Percentiles rank a stretch among this genome's conserved stretches.
phyloP scores from a whole-genome alignment of 371 early-diverging fungal species.

The Apophysomyces trapeziformis region DNA sequence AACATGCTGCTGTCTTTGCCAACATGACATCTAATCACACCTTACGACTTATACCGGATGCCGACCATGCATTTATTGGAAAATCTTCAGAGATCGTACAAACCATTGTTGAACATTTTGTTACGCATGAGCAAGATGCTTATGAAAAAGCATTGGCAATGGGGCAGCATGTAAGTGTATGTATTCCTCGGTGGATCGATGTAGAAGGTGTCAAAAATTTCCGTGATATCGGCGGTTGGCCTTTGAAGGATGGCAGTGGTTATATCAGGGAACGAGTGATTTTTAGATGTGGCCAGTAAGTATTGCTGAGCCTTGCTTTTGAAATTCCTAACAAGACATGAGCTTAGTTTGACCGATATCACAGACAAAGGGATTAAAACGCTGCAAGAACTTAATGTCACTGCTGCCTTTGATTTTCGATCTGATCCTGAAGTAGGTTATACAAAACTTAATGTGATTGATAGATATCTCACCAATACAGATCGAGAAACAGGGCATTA shows the following conservation, averaged over 20 bases:
- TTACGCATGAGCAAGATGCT: slow-evolving; percentile 45
- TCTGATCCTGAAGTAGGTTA: slow-evolving; percentile 45
- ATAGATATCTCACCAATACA: neutral
- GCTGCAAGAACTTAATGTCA: slow-evolving; percentile 52
- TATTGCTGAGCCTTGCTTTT: neutral
- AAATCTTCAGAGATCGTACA: slow-evolving; percentile 50
- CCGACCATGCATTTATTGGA: slow-evolving; percentile 61
- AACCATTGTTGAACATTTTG: slow-evolving; percentile 44
- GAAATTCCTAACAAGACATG: neutral
- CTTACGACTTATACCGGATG: slow-evolving; percentile 54
- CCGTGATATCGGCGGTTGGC: slow-evolving; percentile 61
- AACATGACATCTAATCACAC: slow-evolving; percentile 58
- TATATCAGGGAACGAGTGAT: slow-evolving; percentile 48
- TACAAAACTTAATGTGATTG: neutral
- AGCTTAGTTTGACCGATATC: slow-evolving; percentile 28
- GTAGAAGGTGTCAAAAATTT: slow-evolving; percentile 65
- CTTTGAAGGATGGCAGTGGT: slow-evolving; percentile 41
- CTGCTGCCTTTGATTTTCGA: slow-evolving; percentile 62
- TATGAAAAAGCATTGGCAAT: slow-evolving; percentile 45
- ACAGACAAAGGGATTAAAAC: slow-evolving; percentile 52
- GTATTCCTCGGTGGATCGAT: slow-evolving; percentile 49
- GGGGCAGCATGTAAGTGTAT: slow-evolving; percentile 35
- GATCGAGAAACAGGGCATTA: slow-evolving; percentile 47
- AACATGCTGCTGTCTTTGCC: slow-evolving; percentile 58
- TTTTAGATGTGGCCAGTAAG: slow-evolving; percentile 57